Base-by-base conservation (phyloP, 2,329 filamentous ascomycete genomes). In the Colletotrichum lini region DNA sequence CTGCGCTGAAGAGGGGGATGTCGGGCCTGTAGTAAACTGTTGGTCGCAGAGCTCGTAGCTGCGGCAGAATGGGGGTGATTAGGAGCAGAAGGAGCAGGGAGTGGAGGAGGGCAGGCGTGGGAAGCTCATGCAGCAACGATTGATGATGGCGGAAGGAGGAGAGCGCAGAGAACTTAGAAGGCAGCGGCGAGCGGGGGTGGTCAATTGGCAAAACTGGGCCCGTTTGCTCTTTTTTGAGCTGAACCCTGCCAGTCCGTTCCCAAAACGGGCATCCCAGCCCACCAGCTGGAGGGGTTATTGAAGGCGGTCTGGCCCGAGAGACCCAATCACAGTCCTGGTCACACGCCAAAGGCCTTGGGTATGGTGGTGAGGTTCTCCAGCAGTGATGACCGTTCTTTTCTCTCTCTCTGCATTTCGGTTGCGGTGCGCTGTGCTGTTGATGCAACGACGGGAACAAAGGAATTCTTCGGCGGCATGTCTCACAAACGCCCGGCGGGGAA, bases 291-390 rank as follows among this genome's bases (percentile, higher is more conserved):
- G 65, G 58, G 61, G 60, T 63, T 70, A 42, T 60, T 53, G 35
- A 69, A 69, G 69, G 69, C 65, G 65, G 65, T 72, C 69, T 72
- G 59, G 65, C 45, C 12, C 12, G 40, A 21, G 8, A 49, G n/a
- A 45, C 5, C 69, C 69, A 72, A 72, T 72, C 69, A 72, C 53
- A 49, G 45, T 42, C 23, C 35, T 44, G 18, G 18, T 54, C 56
- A 44, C 65, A 49, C 40, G 53, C 53, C 61, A 38, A 52, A 53
- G 42, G 21, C 21, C 53, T 21, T 52, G 30, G 40, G 42, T 38
- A 42, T n/a, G 61, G 66, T 26, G 44, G 54, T 30, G 21, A 18
- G 26, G 45, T 54, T 53, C 60, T 59, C 53, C 54, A 65, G 47
- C 52, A 68, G 21, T 23, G 30, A 57, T 13, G 38, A 47, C 23